Conservation (phyloP, 2,329 filamentous ascomycete species). For the Diaporthe nobilis region DNA sequence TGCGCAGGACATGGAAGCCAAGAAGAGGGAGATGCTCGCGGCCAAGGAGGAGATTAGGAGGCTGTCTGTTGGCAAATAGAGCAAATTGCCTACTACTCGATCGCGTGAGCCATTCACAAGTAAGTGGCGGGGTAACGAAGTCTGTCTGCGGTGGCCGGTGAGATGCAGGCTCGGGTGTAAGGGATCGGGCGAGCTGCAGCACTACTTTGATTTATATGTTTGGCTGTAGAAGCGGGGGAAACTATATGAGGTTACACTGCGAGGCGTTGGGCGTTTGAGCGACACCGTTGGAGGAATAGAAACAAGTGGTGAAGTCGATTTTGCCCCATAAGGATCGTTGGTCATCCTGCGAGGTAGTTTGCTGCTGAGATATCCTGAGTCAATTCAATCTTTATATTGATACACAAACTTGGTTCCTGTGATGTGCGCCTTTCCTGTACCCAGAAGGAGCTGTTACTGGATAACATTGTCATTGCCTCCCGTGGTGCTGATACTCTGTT, state of each 20-base stretch:
- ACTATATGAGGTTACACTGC: neutral
- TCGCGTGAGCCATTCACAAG: neutral
- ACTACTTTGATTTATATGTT: neutral
- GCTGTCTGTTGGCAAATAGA: conserved; percentile 27
- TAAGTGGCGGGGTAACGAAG: too few relatives aligned
- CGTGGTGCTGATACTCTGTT: neutral
- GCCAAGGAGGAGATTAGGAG: conserved; percentile 49
- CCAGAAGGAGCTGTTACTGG: neutral
- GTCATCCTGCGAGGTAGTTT: neutral
- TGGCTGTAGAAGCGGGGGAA: conserved; percentile 1
- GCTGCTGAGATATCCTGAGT: conserved; percentile 15
- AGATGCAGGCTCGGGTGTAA: neutral
- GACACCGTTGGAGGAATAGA: neutral
- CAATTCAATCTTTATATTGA: conserved; percentile 3
- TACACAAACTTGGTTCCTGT: neutral
- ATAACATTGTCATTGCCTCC: neutral
- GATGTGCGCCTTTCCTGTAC: neutral
- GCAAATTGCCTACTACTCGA: neutral
- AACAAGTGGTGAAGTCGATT: neutral
- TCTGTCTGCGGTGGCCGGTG: too few relatives aligned
- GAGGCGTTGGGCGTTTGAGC: conserved; percentile 19
- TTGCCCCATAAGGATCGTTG: neutral
- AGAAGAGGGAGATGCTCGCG: conserved; percentile 63
- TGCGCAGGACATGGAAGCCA: conserved; percentile 59
- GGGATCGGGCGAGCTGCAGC: neutral